These are phyloP conservation scores for Ophioceras dolichostomum DNA, from an alignment of 2,329 filamentous ascomycete genomes.

Conservation along the genomic window DNA sequence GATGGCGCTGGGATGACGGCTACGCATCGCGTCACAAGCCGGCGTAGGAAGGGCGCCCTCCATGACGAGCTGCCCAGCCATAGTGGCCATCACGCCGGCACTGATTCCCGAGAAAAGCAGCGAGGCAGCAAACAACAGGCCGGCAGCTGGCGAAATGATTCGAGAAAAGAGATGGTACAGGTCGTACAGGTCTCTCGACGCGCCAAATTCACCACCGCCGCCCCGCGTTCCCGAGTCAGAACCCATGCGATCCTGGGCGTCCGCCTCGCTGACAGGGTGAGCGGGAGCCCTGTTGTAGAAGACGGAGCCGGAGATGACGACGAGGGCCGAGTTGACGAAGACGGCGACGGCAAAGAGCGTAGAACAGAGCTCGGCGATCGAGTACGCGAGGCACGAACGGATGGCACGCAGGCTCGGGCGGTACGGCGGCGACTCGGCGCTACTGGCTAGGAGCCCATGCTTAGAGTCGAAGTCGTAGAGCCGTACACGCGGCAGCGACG, in stretches of 20 bases:
- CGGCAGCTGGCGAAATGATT: conserved; percentile 54
- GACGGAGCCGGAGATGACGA: too few relatives aligned
- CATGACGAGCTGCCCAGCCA: conserved; percentile 49
- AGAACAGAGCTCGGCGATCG: conserved; percentile 54
- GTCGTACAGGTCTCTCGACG: too few relatives aligned
- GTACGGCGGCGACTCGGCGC: conserved; percentile 33
- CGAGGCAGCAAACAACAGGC: conserved; percentile 58
- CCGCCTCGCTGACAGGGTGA: conserved; percentile 60
- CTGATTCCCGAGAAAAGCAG: conserved; percentile 55
- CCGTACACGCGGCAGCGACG: conserved; percentile 51
- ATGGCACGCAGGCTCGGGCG: conserved; percentile 58
- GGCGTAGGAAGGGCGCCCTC: conserved; percentile 17
- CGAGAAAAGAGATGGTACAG: conserved; percentile 39
- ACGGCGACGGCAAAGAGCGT: conserved; percentile 68
- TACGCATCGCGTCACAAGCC: conserved; percentile 15
- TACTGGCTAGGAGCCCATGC: conserved; percentile 18
- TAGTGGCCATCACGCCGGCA: conserved; percentile 64
- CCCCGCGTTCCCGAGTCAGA: too few relatives aligned
- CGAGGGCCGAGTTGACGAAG: conserved; percentile 69
- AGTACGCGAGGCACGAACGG: conserved; percentile 58
- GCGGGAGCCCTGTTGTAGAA: too few relatives aligned
- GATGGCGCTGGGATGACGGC: conserved; percentile 17
- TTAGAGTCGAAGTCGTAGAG: conserved; percentile 49
- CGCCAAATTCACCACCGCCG: too few relatives aligned
- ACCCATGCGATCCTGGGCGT: too few relatives aligned